Conservation (phyloP, 306 rosid genomes). For the Urtica urens region DNA sequence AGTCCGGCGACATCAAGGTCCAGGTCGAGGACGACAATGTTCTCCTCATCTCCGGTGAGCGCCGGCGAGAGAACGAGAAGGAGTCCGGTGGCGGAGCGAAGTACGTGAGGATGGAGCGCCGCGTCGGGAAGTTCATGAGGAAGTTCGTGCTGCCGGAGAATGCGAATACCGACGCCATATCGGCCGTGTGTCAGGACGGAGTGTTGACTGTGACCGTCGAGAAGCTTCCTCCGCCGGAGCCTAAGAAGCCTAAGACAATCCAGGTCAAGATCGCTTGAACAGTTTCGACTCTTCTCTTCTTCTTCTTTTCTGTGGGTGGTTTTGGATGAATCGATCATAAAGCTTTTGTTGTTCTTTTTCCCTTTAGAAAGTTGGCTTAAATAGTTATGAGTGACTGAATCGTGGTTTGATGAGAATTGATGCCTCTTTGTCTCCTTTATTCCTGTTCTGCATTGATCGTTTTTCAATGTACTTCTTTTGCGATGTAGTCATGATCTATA, state of each 20-base stretch:
- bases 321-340: not conserved
- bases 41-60: conserved; percentile 66
- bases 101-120: conserved; percentile 81
- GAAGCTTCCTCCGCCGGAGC: conserved; percentile 88
- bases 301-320: not conserved
- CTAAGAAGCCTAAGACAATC: conserved; percentile 74
- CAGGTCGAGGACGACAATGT: conserved; percentile 82
- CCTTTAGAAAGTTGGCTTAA: too few relatives aligned
- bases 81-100: conserved; percentile 56
- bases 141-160: conserved; percentile 81
- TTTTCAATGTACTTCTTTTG: too few relatives aligned
- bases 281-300: not conserved
- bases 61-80: conserved; percentile 88
- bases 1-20: conserved; percentile 76
- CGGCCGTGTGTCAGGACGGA: conserved; percentile 75
- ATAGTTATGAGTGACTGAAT: too few relatives aligned
- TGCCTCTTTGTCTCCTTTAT: too few relatives aligned
- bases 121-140: conserved; percentile 77
- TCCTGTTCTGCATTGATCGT: too few relatives aligned
- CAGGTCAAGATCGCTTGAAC: conserved; percentile 60
- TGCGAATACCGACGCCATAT: conserved; percentile 42
- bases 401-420: too few relatives aligned
- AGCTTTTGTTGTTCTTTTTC: too few relatives aligned
- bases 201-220: conserved; percentile 66
- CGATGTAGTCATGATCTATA: too few relatives aligned